Percentiles rank a stretch among this genome's conserved stretches.
These are phyloP conservation scores for Torulaspora delbrueckii DNA, from an alignment of 805 yeast species.

Conservation along the genomic window DNA sequence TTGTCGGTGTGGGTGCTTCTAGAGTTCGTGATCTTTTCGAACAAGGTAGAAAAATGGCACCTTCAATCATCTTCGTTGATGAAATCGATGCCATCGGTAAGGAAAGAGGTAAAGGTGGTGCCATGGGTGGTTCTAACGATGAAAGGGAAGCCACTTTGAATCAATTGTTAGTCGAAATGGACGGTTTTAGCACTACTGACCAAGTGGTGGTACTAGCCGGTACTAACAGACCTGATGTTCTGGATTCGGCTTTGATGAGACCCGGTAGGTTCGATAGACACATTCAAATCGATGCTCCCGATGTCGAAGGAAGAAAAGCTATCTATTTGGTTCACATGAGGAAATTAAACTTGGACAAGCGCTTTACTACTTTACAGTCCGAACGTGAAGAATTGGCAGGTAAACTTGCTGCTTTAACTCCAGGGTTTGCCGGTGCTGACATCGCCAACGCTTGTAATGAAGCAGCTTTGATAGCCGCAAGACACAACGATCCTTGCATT, in stretches of 20 bases:
- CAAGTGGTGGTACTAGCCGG: conserved; percentile 94
- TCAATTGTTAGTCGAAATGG: conserved; percentile 92
- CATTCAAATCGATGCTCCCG: conserved; percentile 80
- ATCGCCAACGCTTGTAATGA: conserved; percentile 93
- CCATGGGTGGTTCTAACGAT: conserved; percentile 77
- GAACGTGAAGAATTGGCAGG: conserved; percentile 65
- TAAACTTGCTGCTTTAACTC: conserved; percentile 83
- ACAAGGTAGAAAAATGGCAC: conserved; percentile 85
- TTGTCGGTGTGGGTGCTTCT: conserved; percentile 99
- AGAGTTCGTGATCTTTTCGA: conserved; percentile 92
- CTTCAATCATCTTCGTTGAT: conserved; percentile 85
- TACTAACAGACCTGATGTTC: conserved; percentile 86
- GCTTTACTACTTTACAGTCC: conserved; percentile 41
- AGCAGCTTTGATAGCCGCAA: conserved; percentile 90
- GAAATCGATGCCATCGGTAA: conserved; percentile 96
- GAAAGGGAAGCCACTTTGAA: conserved; percentile 91
- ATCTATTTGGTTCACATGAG: conserved; percentile 76
- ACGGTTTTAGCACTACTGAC: conserved; percentile 82
- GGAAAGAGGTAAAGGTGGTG: conserved; percentile 68
- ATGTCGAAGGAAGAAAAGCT: conserved; percentile 81
- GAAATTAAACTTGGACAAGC: conserved; percentile 33
- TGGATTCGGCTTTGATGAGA: conserved; percentile 84
- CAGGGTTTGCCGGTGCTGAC: conserved; percentile 95
- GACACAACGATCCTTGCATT: conserved; percentile 60
- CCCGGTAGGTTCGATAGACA: conserved; percentile 96